phyloP scores from a whole-genome alignment of 164 flowering plant genomes.

The Dillenia suffruticosa region DNA sequence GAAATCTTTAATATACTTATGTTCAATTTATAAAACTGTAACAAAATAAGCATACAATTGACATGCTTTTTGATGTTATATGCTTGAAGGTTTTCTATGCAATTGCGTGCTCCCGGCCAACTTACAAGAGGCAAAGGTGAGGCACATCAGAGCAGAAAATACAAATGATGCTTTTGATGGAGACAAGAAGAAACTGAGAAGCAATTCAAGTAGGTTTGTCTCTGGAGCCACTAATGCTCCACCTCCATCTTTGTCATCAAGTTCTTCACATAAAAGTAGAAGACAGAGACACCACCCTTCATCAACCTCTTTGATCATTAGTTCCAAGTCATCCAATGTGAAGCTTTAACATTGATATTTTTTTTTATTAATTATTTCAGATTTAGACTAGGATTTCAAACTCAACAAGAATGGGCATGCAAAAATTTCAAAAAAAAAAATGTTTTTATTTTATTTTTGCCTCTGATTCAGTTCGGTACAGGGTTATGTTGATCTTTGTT shows the following conservation, averaged over 20 bases:
- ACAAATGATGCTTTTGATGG: constrained; percentile 8
- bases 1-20: too few relatives aligned
- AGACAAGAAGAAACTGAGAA: constrained; percentile 45
- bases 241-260: constrained; percentile 14
- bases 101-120: constrained; percentile 61
- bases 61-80: background rate
- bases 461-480: too few relatives aligned
- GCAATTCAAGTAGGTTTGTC: constrained; percentile 36
- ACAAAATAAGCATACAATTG: background rate
- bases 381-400: too few relatives aligned
- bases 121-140: constrained; percentile 42
- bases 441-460: too few relatives aligned
- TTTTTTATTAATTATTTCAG: background rate
- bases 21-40: too few relatives aligned
- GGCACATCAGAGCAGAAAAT: constrained; percentile 33
- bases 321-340: too few relatives aligned
- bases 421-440: too few relatives aligned
- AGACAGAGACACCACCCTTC: constrained; percentile 19
- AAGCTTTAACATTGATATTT: too few relatives aligned
- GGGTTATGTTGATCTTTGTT: too few relatives aligned
- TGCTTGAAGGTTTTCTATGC: constrained; percentile 42
- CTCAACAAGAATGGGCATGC: too few relatives aligned
- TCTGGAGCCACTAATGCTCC: constrained; percentile 19
- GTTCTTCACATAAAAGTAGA: constrained; percentile 15
- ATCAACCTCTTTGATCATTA: constrained; percentile 16